Evolutionary conservation across 805 yeast genomes (phyloP).

Genomic region (Ogataea paraovalis): DNA sequence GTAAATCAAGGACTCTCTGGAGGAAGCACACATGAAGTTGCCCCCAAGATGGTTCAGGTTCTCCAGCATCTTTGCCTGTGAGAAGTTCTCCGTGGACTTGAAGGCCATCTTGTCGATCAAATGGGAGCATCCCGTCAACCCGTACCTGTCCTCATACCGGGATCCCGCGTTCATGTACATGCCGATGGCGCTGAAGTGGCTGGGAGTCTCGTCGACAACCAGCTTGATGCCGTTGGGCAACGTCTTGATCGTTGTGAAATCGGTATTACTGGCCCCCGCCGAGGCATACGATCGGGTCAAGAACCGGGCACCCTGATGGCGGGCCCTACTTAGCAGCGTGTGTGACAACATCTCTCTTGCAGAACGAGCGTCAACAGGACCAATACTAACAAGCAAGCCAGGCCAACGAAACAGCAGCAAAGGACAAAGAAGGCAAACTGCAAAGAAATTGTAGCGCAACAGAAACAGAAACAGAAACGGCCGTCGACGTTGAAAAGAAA

Average conservation of each 20-base stretch:
- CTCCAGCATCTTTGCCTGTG: constrained; percentile 70
- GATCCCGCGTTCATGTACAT: constrained; percentile 89
- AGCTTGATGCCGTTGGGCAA: constrained; percentile 76
- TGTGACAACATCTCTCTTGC: neutral
- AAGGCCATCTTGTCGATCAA: constrained; percentile 82
- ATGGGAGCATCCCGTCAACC: constrained; percentile 73
- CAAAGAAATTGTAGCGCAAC: no score
- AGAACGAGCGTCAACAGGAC: neutral
- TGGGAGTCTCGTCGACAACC: constrained; percentile 81
- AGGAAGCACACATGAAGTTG: constrained; percentile 87
- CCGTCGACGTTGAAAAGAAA: no score
- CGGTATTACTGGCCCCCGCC: neutral
- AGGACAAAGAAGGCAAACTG: no score
- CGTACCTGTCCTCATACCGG: constrained; percentile 59
- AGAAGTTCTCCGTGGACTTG: constrained; percentile 56
- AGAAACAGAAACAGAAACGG: no score
- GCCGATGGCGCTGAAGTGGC: constrained; percentile 89
- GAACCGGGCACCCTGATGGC: neutral
- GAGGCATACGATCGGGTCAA: neutral
- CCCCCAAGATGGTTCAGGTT: constrained; percentile 82
- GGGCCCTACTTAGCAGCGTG: neutral
- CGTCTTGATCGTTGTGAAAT: constrained; percentile 30
- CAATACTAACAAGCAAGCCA: no score
- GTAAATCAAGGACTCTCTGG: constrained; percentile 87
- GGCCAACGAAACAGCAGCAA: no score